These are phyloP conservation scores for Biscutella laevigata DNA, from an alignment of 441 rosid genomes.

Conservation along the genomic window DNA sequence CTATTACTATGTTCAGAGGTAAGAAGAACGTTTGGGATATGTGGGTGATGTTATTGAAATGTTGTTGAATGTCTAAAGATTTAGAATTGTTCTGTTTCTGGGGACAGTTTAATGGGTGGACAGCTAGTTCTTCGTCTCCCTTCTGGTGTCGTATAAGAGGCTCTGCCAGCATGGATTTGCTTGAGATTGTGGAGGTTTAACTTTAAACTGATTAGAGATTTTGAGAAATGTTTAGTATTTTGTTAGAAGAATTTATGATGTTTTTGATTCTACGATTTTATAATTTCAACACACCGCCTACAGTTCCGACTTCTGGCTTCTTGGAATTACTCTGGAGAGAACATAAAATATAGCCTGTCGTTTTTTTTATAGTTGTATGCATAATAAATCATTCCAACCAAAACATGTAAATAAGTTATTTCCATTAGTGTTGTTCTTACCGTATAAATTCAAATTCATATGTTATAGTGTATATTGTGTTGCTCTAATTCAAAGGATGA, in stretches of 20 bases:
- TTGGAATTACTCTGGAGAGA: too few relatives aligned
- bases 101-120: slow-evolving; percentile 47
- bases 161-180: not conserved
- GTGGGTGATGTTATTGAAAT: not conserved
- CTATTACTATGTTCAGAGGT: slow-evolving; percentile 63
- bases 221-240: not conserved
- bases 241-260: slow-evolving; percentile 12
- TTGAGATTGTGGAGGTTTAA: not conserved
- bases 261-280: too few relatives aligned
- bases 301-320: too few relatives aligned
- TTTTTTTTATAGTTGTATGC: too few relatives aligned
- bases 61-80: not conserved
- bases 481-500: too few relatives aligned
- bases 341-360: too few relatives aligned
- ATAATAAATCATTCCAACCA: too few relatives aligned
- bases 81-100: not conserved
- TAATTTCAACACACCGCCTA: too few relatives aligned
- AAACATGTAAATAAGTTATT: too few relatives aligned
- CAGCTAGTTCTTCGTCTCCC: slow-evolving; percentile 61
- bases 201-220: not conserved
- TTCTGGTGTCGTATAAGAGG: slow-evolving; percentile 45
- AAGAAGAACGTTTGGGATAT: not conserved
- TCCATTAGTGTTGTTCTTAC: too few relatives aligned
- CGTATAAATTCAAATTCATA: too few relatives aligned
- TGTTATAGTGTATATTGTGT: too few relatives aligned